These are phyloP conservation scores for Hypoxylon sp. DNA, from an alignment of 2,329 filamentous ascomycete species.

Conservation along the genomic window DNA sequence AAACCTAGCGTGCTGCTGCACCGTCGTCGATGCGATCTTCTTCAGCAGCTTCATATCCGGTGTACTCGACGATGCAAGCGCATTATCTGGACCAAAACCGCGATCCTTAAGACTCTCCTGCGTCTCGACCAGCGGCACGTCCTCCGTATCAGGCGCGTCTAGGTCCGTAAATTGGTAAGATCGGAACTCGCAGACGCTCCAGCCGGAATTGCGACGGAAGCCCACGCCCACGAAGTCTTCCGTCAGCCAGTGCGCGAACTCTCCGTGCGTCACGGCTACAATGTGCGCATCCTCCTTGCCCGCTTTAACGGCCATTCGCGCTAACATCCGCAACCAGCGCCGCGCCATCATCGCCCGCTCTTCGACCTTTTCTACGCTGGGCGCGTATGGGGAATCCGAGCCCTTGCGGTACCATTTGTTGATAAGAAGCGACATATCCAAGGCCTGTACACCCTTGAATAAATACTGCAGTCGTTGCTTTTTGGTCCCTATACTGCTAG, in stretches of 20 bases:
- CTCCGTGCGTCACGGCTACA: slow-evolving; percentile 83
- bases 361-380: slow-evolving; percentile 67
- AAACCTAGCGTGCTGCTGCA: not conserved
- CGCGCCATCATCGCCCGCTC: slow-evolving; percentile 72
- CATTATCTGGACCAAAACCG: slow-evolving; percentile 39
- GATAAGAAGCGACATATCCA: slow-evolving; percentile 73
- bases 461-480: slow-evolving; percentile 67
- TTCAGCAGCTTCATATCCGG: not conserved
- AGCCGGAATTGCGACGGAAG: slow-evolving; percentile 68
- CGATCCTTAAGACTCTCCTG: slow-evolving; percentile 55
- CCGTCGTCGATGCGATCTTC: slow-evolving; percentile 3
- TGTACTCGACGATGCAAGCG: not conserved
- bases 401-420: slow-evolving; percentile 80
- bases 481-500: slow-evolving; percentile 80
- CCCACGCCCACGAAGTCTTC: slow-evolving; percentile 79
- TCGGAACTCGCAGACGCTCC: slow-evolving; percentile 74
- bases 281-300: slow-evolving; percentile 71
- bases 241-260: slow-evolving; percentile 85
- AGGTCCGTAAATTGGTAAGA: slow-evolving; percentile 66
- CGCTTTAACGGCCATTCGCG: slow-evolving; percentile 50
- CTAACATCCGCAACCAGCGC: slow-evolving; percentile 65
- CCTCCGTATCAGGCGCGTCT: slow-evolving; percentile 59
- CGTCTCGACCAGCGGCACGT: slow-evolving; percentile 53
- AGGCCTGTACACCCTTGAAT: slow-evolving; percentile 60
- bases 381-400: slow-evolving; percentile 59